Evolutionary conservation across 768 basidiomycete genomes (phyloP), one percentile per base, ranked within the genome.

Genomic region (Rhodotorula toruloides): DNA sequence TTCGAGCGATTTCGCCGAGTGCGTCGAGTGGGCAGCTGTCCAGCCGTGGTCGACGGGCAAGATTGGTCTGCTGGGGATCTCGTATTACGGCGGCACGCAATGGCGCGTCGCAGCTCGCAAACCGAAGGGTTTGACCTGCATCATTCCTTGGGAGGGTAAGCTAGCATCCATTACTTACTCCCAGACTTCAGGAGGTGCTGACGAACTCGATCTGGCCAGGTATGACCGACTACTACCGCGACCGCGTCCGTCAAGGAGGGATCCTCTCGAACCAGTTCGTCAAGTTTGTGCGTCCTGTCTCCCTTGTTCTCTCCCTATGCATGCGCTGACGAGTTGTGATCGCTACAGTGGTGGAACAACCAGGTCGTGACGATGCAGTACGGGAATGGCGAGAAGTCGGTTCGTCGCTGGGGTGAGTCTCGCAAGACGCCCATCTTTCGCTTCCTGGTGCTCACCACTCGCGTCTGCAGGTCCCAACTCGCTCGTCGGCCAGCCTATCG

Each of bases 21-120:
- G 67, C 34, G 65, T 76, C 59, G 75, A 76, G 58, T 76, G 75
- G 75, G 74, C 73, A 2, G 70, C 74, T 13, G 72, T 70, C 29
- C 75, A 76, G 55, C 31, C 47, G 4, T 76, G 74, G 73, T 72
- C 58, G 12, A 73, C 31, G 21, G 75, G 75, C 37, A 76, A 69
- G 58, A 61, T 76, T 34, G 75, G 75, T 5, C 56, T 76, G 36
- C 60, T 73, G 43, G 75, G 75, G 2, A 71, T 76, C 42, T 75
- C 74, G 42, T 74, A 74, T 56, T 74, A 68, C 43, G 73, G 68
- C n/a, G 71, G 68, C 14, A 60, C 50, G 27, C 73, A 74, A 54
- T 74, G 73, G 73, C 54, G 71, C n/a, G 73, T 73, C 37, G 73
- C 73, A 9, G 71, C 73, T 14, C 58, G 64, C 34, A 59, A 59